Percentiles rank a stretch among this genome's conserved stretches.
phyloP scores from a whole-genome alignment of 2,329 filamentous ascomycete species.

The Daldinia eschscholtzii region DNA sequence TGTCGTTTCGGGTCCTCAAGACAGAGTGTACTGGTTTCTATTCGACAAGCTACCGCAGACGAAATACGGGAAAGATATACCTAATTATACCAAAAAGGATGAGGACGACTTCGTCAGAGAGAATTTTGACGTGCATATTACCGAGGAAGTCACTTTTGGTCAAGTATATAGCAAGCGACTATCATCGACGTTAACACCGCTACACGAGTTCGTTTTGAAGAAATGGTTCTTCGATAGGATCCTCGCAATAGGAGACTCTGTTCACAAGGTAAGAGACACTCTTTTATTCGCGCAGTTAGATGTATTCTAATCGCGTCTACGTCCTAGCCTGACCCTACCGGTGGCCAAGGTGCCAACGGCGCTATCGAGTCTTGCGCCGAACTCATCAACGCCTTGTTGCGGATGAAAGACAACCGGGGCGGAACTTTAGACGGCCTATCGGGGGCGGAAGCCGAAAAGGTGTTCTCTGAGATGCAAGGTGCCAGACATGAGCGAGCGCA shows the following conservation, averaged over 20 bases:
- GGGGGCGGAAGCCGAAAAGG: background rate
- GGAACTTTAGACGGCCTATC: background rate
- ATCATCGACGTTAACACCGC: constrained; percentile 47
- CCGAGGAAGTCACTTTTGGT: background rate
- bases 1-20: constrained; percentile 50
- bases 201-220: constrained; percentile 53
- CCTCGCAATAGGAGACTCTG: constrained; percentile 52
- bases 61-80: constrained; percentile 52
- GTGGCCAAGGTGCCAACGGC: background rate
- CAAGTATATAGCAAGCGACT: constrained; percentile 4
- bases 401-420: background rate
- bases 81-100: constrained; percentile 52
- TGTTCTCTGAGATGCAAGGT: background rate
- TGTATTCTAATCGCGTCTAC: background rate
- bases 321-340: background rate
- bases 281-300: background rate
- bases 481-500: background rate
- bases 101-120: constrained; percentile 35
- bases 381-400: background rate
- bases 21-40: constrained; percentile 55
- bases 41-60: constrained; percentile 50
- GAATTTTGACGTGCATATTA: background rate
- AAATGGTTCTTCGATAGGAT: constrained; percentile 53
- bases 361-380: constrained; percentile 1
- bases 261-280: constrained; percentile 49